These are phyloP conservation scores for Tulasnella sp. DNA, from an alignment of 768 basidiomycete species.

Conservation along the genomic window DNA sequence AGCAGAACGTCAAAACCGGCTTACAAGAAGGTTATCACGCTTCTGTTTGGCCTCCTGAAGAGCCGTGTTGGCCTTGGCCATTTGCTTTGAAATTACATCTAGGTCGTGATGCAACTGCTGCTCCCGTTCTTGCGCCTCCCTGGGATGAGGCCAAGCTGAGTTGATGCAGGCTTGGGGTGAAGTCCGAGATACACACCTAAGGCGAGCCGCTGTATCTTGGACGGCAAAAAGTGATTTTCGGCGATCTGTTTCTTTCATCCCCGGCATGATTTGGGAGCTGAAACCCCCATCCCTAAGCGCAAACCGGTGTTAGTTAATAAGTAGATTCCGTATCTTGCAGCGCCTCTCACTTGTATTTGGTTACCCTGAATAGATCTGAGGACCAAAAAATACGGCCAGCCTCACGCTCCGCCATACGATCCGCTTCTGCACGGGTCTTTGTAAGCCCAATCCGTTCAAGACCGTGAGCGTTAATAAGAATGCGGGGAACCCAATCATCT, in stretches of 20 bases:
- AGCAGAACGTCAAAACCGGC: not conserved
- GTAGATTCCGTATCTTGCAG: not conserved
- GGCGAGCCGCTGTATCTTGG: constrained; percentile 54
- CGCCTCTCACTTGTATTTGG: constrained; percentile 62
- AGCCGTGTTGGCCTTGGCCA: not conserved
- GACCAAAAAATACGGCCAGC: constrained; percentile 63
- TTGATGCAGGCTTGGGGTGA: not conserved
- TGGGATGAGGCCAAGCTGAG: constrained; percentile 40
- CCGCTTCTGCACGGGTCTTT: constrained; percentile 63
- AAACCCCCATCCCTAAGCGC: constrained; percentile 69
- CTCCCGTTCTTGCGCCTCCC: constrained; percentile 53
- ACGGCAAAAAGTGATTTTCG: constrained; percentile 55
- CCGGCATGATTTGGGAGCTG: constrained; percentile 50
- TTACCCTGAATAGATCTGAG: constrained; percentile 63
- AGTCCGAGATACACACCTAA: constrained; percentile 47
- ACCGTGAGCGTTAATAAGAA: constrained; percentile 71
- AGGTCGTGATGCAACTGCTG: constrained; percentile 49
- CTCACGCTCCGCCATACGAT: constrained; percentile 52
- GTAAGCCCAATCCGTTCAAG: constrained; percentile 79
- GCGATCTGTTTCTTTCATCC: constrained; percentile 44
- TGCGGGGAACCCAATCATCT: constrained; percentile 72
- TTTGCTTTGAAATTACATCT: constrained; percentile 19
- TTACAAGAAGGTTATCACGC: not conserved
- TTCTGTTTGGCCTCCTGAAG: not conserved
- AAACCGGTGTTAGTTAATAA: not conserved